A percentile compares a stretch with the other conserved stretches of the same genome.
These are phyloP conservation scores for Ustilaginoidea virens DNA, from an alignment of 2,329 filamentous ascomycete genomes.

Conservation along the genomic window DNA sequence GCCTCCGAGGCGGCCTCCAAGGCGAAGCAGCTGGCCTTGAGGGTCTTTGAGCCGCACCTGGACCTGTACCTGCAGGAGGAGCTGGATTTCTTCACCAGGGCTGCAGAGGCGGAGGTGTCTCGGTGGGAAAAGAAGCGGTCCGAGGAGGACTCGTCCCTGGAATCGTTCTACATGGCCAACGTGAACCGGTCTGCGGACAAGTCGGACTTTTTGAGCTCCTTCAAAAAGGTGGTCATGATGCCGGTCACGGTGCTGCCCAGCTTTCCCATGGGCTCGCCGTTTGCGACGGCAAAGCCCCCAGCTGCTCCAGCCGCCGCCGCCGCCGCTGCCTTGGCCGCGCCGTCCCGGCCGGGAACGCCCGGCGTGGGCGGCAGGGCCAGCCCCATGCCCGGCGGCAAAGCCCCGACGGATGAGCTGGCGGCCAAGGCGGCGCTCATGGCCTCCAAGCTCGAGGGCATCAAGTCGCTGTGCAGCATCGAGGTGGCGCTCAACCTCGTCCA, in stretches of 20 bases:
- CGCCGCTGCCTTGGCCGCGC: slow-evolving; percentile 15
- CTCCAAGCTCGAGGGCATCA: slow-evolving; percentile 83
- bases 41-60: slow-evolving; percentile 82
- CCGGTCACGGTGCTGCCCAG: slow-evolving; percentile 80
- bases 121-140: slow-evolving; percentile 85
- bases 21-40: slow-evolving; percentile 50
- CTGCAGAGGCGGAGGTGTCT: slow-evolving; percentile 61
- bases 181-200: slow-evolving; percentile 91
- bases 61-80: slow-evolving; percentile 89
- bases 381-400: slow-evolving; percentile 34
- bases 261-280: slow-evolving; percentile 44
- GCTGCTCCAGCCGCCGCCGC: slow-evolving; percentile 1
- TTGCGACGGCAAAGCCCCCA: slow-evolving; percentile 27
- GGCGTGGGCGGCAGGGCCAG: slow-evolving; percentile 23
- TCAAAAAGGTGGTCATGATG: slow-evolving; percentile 99
- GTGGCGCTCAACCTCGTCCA: slow-evolving; percentile 84
- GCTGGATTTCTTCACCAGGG: slow-evolving; percentile 65
- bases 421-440: slow-evolving; percentile 98
- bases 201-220: slow-evolving; percentile 87
- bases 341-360: slow-evolving; percentile 36
- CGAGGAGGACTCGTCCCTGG: slow-evolving; percentile 77
- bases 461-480: slow-evolving; percentile 90
- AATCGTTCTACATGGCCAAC: slow-evolving; percentile 92
- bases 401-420: slow-evolving; percentile 78
- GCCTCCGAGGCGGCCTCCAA: slow-evolving; percentile 45